These are phyloP conservation scores for Ammopiptanthus mongolicus DNA, from an alignment of 306 rosid species.

Conservation along the genomic window DNA sequence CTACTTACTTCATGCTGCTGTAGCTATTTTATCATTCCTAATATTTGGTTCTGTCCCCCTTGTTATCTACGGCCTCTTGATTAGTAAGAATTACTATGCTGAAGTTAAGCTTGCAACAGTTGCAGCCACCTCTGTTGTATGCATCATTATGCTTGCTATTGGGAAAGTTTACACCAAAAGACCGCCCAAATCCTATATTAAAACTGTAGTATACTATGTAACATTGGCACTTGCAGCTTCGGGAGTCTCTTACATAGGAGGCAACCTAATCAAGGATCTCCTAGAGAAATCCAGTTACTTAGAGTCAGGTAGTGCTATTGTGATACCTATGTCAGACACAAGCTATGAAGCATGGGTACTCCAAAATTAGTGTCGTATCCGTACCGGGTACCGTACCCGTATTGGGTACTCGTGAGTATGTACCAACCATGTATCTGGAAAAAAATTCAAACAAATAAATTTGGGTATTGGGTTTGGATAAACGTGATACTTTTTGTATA, in stretches of 20 bases:
- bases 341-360: too few species aligned
- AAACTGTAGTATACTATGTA: conserved; percentile 23
- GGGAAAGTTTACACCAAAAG: conserved; percentile 29
- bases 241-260: conserved; percentile 23
- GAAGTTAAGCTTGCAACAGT: conserved; percentile 21
- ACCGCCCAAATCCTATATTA: conserved; percentile 23
- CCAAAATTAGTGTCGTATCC: too few species aligned
- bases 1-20: conserved; percentile 22
- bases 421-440: too few species aligned
- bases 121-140: conserved; percentile 18
- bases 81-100: neutral
- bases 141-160: conserved; percentile 24
- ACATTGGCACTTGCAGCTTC: conserved; percentile 24
- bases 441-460: too few species aligned
- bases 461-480: too few species aligned
- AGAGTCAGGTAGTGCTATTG: conserved; percentile 16
- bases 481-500: too few species aligned
- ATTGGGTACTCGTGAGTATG: too few species aligned
- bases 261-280: conserved; percentile 20
- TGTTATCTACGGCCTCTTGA: conserved; percentile 20
- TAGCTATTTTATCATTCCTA: conserved; percentile 30
- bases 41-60: conserved; percentile 31
- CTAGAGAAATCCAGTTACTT: conserved; percentile 15
- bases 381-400: too few species aligned
- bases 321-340: conserved; percentile 2